phyloP scores from a whole-genome alignment of 768 basidiomycete genomes.

The Lyophyllum shimeji region DNA sequence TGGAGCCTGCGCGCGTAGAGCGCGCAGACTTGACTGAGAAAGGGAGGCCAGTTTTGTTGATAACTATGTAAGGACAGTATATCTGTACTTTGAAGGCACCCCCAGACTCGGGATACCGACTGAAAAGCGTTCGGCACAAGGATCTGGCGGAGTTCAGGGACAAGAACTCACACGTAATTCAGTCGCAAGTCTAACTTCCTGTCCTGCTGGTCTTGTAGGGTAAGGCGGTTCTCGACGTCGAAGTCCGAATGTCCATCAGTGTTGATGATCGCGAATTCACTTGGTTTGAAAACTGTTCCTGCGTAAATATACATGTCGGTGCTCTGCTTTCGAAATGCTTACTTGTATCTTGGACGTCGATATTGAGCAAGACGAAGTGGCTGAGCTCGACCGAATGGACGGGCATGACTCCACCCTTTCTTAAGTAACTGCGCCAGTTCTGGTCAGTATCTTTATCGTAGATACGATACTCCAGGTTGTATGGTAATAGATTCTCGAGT shows the following conservation, averaged over 20 bases:
- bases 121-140: constrained; percentile 18
- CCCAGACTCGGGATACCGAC: constrained; percentile 84
- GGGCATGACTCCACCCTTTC: constrained; percentile 93
- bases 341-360: constrained; percentile 93
- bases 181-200: constrained; percentile 79
- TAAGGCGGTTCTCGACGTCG: constrained; percentile 71
- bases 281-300: constrained; percentile 80
- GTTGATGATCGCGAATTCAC: constrained; percentile 97
- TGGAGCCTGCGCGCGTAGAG: constrained; percentile 58
- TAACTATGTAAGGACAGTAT: constrained; percentile 83
- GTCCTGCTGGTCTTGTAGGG: constrained; percentile 69
- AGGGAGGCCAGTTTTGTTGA: constrained; percentile 91
- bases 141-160: neutral
- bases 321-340: constrained; percentile 14
- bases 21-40: constrained; percentile 70
- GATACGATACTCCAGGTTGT: constrained; percentile 92
- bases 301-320: neutral
- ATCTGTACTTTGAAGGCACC: constrained; percentile 97
- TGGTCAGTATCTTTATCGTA: constrained; percentile 95
- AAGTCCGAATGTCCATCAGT: constrained; percentile 91
- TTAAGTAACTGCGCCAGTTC: constrained; percentile 92
- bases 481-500: constrained; percentile 92
- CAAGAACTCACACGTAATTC: constrained; percentile 81
- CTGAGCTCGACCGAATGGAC: constrained; percentile 92
- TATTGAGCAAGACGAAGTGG: constrained; percentile 86